Conservation (phyloP, 2,329 filamentous ascomycete genomes). For the Colletotrichum costaricense region DNA sequence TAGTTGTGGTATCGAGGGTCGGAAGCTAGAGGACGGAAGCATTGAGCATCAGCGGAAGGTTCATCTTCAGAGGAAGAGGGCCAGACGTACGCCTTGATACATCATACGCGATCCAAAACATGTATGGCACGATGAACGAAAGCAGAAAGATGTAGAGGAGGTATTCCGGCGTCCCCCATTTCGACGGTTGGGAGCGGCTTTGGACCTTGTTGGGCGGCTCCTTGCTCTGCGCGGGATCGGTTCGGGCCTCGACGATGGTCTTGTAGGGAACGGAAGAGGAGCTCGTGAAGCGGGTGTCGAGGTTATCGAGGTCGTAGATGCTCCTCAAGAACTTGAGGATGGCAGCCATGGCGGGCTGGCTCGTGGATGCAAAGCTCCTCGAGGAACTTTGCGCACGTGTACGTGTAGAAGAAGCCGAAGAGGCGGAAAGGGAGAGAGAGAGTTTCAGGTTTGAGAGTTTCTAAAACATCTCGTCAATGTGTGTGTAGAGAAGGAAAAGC, state of each 20-base stretch:
- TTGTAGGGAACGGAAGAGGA: constrained; percentile 76
- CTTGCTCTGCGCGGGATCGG: constrained; percentile 48
- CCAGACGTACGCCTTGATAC: constrained; percentile 79
- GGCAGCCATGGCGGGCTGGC: constrained; percentile 50
- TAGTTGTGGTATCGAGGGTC: constrained; percentile 86
- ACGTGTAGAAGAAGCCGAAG: neutral
- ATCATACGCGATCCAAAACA: constrained; percentile 91
- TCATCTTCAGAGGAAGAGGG: neutral
- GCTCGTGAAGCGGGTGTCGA: constrained; percentile 73
- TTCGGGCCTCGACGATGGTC: constrained; percentile 63
- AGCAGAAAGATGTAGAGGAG: constrained; percentile 82
- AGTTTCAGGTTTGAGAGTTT: neutral
- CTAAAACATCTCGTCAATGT: constrained; percentile 21
- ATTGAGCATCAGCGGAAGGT: neutral
- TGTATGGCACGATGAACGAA: constrained; percentile 75
- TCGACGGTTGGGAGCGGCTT: constrained; percentile 67
- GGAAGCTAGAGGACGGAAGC: constrained; percentile 66
- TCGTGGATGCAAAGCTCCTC: neutral
- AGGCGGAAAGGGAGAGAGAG: neutral
- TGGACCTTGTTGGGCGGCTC: constrained; percentile 55
- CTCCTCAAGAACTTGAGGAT: constrained; percentile 55
- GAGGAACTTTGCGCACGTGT: neutral
- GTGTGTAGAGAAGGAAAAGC: neutral
- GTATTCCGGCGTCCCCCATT: constrained; percentile 91
- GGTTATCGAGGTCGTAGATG: constrained; percentile 74